Percentiles rank a stretch among this genome's conserved stretches.
Conservation (phyloP, 2,329 filamentous ascomycete genomes). For the Beauveria brongniartii region DNA sequence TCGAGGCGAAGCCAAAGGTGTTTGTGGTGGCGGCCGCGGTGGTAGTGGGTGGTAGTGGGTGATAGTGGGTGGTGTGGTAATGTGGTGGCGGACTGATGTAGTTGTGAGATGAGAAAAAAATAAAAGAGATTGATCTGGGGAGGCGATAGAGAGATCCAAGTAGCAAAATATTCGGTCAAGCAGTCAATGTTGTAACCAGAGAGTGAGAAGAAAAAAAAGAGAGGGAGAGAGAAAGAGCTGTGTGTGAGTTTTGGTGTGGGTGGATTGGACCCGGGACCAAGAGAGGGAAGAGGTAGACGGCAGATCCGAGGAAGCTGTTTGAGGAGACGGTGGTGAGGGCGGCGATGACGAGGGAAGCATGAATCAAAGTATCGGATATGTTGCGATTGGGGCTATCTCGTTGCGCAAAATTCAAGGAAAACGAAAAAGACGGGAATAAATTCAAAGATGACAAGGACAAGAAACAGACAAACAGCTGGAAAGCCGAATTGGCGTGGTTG, state of each 20-base stretch:
- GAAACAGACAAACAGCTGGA: neutral
- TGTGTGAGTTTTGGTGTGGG: slow-evolving; percentile 11
- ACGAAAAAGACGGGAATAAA: neutral
- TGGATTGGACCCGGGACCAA: slow-evolving; percentile 8
- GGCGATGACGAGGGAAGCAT: neutral
- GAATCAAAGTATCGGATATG: neutral
- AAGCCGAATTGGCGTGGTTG: slow-evolving; percentile 8
- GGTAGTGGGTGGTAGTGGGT: neutral
- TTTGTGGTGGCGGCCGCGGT: neutral
- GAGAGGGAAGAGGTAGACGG: slow-evolving; percentile 1
- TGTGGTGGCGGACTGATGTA: neutral
- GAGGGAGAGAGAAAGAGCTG: neutral
- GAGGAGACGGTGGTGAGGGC: neutral
- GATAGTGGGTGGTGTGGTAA: neutral
- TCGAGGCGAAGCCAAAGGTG: slow-evolving; percentile 2
- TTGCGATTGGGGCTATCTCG: neutral
- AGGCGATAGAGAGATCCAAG: neutral
- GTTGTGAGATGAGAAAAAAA: neutral
- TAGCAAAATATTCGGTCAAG: neutral
- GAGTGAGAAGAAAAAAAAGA: neutral
- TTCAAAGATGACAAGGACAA: neutral
- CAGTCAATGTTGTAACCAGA: neutral
- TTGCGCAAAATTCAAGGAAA: neutral
- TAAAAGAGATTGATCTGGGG: neutral
- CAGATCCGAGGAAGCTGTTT: slow-evolving; percentile 7